Conservation (phyloP, 768 basidiomycete species). For the Agaricus blazei region DNA sequence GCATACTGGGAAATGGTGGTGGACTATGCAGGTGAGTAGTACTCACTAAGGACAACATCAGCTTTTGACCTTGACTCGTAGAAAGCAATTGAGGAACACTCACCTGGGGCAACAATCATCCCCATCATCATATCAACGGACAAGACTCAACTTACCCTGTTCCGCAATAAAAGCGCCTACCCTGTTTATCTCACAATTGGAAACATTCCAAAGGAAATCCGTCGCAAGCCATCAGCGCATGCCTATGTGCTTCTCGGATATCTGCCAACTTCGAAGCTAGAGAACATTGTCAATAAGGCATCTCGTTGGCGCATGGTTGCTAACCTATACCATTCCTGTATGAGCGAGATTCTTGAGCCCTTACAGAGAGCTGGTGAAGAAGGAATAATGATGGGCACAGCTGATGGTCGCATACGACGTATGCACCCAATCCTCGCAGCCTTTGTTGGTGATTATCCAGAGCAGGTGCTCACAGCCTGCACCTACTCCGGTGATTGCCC, state of each 20-base stretch:
- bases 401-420: conserved; percentile 26
- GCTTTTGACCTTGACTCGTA: not conserved
- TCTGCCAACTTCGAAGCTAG: conserved; percentile 31
- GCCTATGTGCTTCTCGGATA: conserved; percentile 33
- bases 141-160: conserved; percentile 37
- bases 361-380: conserved; percentile 19
- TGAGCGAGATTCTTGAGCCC: conserved; percentile 22
- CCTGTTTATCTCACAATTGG: conserved; percentile 46
- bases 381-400: conserved; percentile 23
- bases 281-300: conserved; percentile 21
- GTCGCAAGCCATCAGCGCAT: conserved; percentile 27
- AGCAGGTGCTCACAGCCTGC: conserved; percentile 33
- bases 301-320: conserved; percentile 15
- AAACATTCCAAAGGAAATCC: conserved; percentile 36
- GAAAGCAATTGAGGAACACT: conserved; percentile 17
- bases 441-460: conserved; percentile 37
- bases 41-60: not conserved
- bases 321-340: conserved; percentile 35
- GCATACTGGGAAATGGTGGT: conserved; percentile 50
- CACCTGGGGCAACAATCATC: conserved; percentile 20
- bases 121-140: conserved; percentile 43
- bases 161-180: conserved; percentile 37
- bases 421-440: conserved; percentile 35
- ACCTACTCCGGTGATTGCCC: conserved; percentile 24
- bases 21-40: conserved; percentile 37